Base-by-base conservation (phyloP, 768 basidiomycete species). In the Suillus hirtellus region DNA sequence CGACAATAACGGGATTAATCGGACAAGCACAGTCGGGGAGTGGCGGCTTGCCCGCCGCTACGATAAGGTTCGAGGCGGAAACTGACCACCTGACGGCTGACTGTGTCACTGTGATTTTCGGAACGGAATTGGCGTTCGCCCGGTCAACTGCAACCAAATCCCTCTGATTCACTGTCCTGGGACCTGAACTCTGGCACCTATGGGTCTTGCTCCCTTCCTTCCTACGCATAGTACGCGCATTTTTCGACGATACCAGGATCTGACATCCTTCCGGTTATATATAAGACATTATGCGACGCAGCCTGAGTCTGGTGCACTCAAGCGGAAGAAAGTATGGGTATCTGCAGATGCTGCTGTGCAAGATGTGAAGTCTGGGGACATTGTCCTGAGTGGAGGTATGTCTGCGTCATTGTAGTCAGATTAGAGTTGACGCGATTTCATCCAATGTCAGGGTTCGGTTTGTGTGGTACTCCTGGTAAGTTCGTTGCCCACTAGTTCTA, bases 391-490 rank as follows among this genome's bases (percentile, higher is more conserved):
- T 66, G 91, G 88, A 79, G 92, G 92, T 92, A 84, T 61, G 35
- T 59, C 27, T 34, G 10, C 9, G 31, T 31, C 42, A 56, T 27
- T 11, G 10, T 27, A 17, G 10, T 27, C 42, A 6, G 31, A 46
- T 60, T 59, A 27, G 27, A 10, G 37, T 24, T 43, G 52, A 24
- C 24, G 19, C 11, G 14, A 34, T 15, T 2, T 31, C 24, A 42
- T 49, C 44, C 24, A 54, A 38, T 64, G 4, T 8, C 66, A 92
- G 91, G 92, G 21, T 94, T 95, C 71, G 92, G 93, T 38, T 77
- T 90, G 53, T 90, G 91, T 70, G 92, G 93, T 31, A 90, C 92
- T 60, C 91, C 92, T 68, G 88, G 90, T 90, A 54, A 47, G 77
- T 69, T 54, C 21, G 14, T 35, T 14, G 17, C 40, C 14, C 11